These are phyloP conservation scores for Aphanomyces stellatus DNA, from an alignment of 352 stramenopile genomes.

Conservation along the genomic window DNA sequence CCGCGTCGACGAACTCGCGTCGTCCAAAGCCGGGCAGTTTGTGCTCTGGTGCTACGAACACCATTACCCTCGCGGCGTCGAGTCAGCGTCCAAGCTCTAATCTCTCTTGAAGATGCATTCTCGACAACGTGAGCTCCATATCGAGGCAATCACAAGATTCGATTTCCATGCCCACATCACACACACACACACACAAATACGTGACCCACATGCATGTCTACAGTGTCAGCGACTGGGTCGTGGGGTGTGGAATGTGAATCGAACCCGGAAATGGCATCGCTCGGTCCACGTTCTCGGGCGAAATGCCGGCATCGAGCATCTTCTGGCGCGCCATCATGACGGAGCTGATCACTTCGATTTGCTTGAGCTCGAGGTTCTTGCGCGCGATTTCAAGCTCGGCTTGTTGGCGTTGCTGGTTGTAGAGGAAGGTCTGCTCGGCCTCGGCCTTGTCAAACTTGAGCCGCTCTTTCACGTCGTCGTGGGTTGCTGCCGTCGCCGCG, in stretches of 20 bases:
- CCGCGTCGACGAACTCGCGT: conserved; percentile 26
- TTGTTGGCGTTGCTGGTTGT: conserved; percentile 2
- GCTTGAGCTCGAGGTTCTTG: conserved; percentile 14
- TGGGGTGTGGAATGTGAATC: background rate
- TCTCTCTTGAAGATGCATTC: too few species aligned
- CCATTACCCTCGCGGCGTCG: conserved; percentile 28
- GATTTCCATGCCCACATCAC: too few species aligned
- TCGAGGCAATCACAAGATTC: too few species aligned
- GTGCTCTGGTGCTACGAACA: conserved; percentile 50
- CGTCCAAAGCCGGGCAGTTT: conserved; percentile 35
- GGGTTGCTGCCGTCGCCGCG: background rate
- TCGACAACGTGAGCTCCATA: too few species aligned
- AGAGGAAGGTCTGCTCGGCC: background rate
- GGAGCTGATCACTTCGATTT: conserved; percentile 16
- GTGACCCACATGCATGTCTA: too few species aligned
- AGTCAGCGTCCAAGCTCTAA: too few species aligned
- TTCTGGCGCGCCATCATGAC: conserved; percentile 12
- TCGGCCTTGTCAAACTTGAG: background rate
- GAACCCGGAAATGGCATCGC: background rate
- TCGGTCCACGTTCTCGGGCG: conserved; percentile 1
- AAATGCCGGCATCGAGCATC: conserved; percentile 8
- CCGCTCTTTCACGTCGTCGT: background rate
- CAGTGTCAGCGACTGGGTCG: too few species aligned
- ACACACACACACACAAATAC: too few species aligned
- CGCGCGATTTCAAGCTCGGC: conserved; percentile 9